Conservation (phyloP, 805 yeast species). For the Wickerhamiella allomyrinae region DNA sequence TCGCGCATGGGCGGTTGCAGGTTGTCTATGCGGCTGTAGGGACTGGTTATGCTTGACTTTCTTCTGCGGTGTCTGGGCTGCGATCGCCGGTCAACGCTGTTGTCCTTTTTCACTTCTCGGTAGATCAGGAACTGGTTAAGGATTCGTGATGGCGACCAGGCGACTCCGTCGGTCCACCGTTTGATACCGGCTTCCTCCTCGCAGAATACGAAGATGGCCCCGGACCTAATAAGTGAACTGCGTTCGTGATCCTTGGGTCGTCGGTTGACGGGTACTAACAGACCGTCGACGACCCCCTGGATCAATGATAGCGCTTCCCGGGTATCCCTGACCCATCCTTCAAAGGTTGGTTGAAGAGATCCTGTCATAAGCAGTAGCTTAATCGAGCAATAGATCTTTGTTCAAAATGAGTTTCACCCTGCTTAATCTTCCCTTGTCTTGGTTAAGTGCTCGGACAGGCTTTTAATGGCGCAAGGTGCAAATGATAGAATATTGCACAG, state of each 20-base stretch:
- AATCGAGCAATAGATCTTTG: slow-evolving; percentile 4
- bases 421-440: not conserved
- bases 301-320: slow-evolving; percentile 70
- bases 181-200: slow-evolving; percentile 74
- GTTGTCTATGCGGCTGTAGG: slow-evolving; percentile 4
- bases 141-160: slow-evolving; percentile 88
- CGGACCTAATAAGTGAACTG: slow-evolving; percentile 47
- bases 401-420: not conserved
- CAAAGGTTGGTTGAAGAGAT: slow-evolving; percentile 40
- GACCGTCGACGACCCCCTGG: slow-evolving; percentile 59
- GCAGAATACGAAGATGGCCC: slow-evolving; percentile 70
- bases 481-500: not conserved
- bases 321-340: slow-evolving; percentile 68
- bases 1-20: not conserved
- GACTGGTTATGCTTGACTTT: not conserved
- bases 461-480: not conserved
- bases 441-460: not conserved
- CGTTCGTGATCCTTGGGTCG: slow-evolving; percentile 78
- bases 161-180: slow-evolving; percentile 93
- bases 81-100: slow-evolving; percentile 22
- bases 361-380: slow-evolving; percentile 6
- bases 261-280: slow-evolving; percentile 48
- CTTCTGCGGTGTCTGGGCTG: slow-evolving; percentile 1
- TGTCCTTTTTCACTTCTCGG: slow-evolving; percentile 46
- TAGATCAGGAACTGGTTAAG: slow-evolving; percentile 75